Conservation (phyloP, 2,329 filamentous ascomycete species). For the Aspergillus pseudonomiae region DNA sequence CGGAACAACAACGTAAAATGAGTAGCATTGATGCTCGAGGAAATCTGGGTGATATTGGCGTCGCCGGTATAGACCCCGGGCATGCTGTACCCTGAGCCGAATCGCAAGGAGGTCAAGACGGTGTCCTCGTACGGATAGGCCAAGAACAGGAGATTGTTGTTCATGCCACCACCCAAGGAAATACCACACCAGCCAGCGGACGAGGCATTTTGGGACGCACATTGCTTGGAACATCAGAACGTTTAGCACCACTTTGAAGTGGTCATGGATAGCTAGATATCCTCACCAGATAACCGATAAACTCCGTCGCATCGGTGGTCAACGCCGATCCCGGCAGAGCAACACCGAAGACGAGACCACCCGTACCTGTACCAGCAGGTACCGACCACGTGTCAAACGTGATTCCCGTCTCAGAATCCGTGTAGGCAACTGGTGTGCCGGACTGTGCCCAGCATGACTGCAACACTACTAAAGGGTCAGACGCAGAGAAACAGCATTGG, state of each 20-base stretch:
- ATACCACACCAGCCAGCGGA: slow-evolving; percentile 62
- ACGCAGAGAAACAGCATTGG: neutral
- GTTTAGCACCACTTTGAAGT: neutral
- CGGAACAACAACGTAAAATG: slow-evolving; percentile 67
- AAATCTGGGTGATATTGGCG: slow-evolving; percentile 64
- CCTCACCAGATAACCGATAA: slow-evolving; percentile 60
- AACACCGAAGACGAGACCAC: slow-evolving; percentile 58
- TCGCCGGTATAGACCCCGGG: slow-evolving; percentile 64
- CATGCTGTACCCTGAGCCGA: slow-evolving; percentile 60
- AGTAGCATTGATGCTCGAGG: slow-evolving; percentile 59
- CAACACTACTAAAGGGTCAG: slow-evolving; percentile 10
- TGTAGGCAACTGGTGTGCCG: slow-evolving; percentile 35
- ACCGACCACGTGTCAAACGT: slow-evolving; percentile 56
- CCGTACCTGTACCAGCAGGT: slow-evolving; percentile 42
- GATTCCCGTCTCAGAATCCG: slow-evolving; percentile 55
- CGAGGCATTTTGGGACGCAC: slow-evolving; percentile 49
- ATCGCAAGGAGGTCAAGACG: slow-evolving; percentile 62
- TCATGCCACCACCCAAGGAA: slow-evolving; percentile 61
- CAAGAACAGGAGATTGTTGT: slow-evolving; percentile 59
- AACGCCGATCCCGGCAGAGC: slow-evolving; percentile 56
- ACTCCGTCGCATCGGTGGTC: slow-evolving; percentile 56
- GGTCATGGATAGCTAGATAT: slow-evolving; percentile 17
- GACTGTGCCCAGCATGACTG: slow-evolving; percentile 15
- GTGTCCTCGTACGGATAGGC: slow-evolving; percentile 59
- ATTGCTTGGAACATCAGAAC: slow-evolving; percentile 42